Percentiles rank a stretch among this genome's conserved stretches.
phyloP scores from a whole-genome alignment of 2,329 filamentous ascomycete species.

The Penicillium sp. region DNA sequence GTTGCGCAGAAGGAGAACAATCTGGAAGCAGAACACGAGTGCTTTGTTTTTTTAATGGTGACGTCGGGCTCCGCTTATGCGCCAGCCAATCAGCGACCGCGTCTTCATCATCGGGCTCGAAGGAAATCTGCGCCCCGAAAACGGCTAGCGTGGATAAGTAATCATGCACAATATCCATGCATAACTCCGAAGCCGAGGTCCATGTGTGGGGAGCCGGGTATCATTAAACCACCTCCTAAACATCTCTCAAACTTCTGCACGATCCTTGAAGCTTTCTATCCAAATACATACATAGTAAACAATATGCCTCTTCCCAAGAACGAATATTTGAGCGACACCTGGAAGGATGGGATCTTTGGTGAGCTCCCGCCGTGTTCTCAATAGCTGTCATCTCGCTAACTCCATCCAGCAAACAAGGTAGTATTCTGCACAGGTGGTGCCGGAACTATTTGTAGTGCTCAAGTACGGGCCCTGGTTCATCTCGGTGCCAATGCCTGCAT shows the following conservation, averaged over 20 bases:
- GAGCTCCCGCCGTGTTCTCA: constrained; percentile 24
- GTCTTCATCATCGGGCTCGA: not conserved
- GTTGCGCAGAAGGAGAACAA: not conserved
- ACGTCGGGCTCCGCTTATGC: constrained; percentile 2
- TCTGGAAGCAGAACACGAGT: not conserved
- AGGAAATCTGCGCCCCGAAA: too few species aligned
- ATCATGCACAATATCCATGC: not conserved
- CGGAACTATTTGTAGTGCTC: constrained; percentile 88
- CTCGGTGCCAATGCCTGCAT: constrained; percentile 93
- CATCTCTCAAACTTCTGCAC: not conserved
- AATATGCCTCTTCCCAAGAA: constrained; percentile 66
- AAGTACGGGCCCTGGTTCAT: constrained; percentile 85
- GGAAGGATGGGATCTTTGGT: constrained; percentile 87
- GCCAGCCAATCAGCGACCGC: constrained; percentile 5
- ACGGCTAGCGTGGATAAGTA: not conserved
- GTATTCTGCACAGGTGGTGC: constrained; percentile 94
- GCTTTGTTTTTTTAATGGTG: constrained; percentile 1
- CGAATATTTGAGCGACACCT: constrained; percentile 75
- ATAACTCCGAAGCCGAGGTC: constrained; percentile 16
- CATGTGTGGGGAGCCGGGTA: constrained; percentile 22
- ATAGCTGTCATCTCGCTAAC: not conserved
- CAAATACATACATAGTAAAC: not conserved
- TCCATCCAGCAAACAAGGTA: constrained; percentile 68
- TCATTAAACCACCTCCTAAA: not conserved
- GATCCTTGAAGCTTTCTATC: not conserved